These are phyloP conservation scores for Sphaerobolus stellatus DNA, from an alignment of 1,284 basidiomycete genomes.

Conservation along the genomic window DNA sequence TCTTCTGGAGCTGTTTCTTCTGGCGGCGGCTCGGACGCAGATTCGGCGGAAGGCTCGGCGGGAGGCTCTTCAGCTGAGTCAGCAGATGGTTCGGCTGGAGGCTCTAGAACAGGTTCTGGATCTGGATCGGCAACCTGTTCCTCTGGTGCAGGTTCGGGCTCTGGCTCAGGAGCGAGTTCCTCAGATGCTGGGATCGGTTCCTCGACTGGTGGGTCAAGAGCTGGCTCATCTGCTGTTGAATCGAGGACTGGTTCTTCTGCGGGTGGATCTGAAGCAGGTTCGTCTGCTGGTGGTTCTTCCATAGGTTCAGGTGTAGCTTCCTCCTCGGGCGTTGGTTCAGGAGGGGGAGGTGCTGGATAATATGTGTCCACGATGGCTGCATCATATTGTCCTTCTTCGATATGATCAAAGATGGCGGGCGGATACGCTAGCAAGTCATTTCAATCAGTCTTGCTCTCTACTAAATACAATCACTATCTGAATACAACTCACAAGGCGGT, in stretches of 20 bases:
- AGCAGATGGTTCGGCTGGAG: neutral
- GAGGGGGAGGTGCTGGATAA: too few species aligned
- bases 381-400: too few species aligned
- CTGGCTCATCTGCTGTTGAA: neutral
- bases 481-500: neutral
- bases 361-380: too few species aligned
- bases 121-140: neutral
- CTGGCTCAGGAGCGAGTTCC: neutral
- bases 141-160: neutral
- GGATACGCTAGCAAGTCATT: neutral
- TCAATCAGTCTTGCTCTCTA: neutral
- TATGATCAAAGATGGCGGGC: neutral
- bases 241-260: neutral
- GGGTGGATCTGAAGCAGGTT: neutral
- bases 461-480: neutral
- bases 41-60: neutral
- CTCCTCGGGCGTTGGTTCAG: too few species aligned
- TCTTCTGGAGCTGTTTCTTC: neutral
- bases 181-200: neutral
- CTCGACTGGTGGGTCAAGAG: neutral
- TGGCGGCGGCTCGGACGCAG: neutral
- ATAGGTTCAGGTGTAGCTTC: neutral
- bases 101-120: neutral
- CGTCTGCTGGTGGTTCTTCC: neutral
- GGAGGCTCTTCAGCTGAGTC: neutral